Evolutionary conservation across 768 basidiomycete species (phyloP), one percentile per base, ranked within the genome.

Genomic region (Trametes cinnabarina): DNA sequence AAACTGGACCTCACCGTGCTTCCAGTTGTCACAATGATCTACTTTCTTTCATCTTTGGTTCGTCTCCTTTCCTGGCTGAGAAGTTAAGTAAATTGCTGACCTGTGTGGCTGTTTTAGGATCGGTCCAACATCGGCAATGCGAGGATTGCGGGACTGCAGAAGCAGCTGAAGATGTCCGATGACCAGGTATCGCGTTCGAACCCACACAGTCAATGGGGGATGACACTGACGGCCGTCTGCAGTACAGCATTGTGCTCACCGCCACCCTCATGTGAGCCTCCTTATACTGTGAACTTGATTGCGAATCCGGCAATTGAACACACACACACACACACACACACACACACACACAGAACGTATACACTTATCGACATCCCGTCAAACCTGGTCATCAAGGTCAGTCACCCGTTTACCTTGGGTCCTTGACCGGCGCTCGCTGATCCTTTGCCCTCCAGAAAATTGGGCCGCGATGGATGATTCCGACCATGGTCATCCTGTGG

Each of bases 401-500:
- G 53, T 50, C 3, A 19, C 14, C 28, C n/a, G n/a, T n/a, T 34
- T 34, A 14, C 34, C 8, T 23, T 20, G 10, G 32, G n/a, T 3
- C 49, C n/a, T n/a, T 17, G 1, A 17, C 10, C 15, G 9, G 3
- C 23, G 20, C 23, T 17, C 19, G 15, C 17, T 15, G 19, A n/a
- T n/a, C n/a, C n/a, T n/a, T n/a, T n/a, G n/a, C n/a, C 26, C 20
- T 20, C 11, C 26, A 79, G 72, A 55, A 77, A 73, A 64, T 78
- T 43, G 81, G 85, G 3, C 83, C 87, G 1, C 79, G 85, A n/a
- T 76, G 82, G 55, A 70, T 82, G 46, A 76, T 87, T 66, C 87
- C 88, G 0, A 69, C 80, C 1, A 82, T 88, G 79, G 70, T 88
- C 47, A 77, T 80, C 0, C 63, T 82, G 1, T 90, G 88, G 87